phyloP scores from a whole-genome alignment of 2,329 filamentous ascomycete genomes.

The Trichoderma lentiforme region DNA sequence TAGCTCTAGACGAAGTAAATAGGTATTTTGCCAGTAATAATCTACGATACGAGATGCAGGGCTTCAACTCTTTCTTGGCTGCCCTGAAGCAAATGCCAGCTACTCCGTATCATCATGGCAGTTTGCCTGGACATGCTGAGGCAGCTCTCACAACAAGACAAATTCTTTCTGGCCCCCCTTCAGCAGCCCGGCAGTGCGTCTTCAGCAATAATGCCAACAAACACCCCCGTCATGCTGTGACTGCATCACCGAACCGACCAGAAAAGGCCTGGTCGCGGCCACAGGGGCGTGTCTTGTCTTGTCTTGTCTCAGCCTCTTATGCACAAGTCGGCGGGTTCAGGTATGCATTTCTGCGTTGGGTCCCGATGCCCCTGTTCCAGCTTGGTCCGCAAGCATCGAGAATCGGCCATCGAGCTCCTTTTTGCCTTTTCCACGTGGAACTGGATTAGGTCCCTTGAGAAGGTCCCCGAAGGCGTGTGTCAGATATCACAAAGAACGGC shows the following conservation, averaged over 20 bases:
- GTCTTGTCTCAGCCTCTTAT: constrained; percentile 5
- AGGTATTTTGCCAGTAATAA: not conserved
- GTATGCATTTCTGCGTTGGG: not conserved
- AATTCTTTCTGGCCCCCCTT: not conserved
- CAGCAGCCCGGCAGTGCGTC: not conserved
- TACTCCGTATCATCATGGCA: not conserved
- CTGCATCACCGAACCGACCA: not conserved
- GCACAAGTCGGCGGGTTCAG: not conserved
- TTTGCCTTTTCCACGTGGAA: not conserved
- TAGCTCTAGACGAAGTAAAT: not conserved
- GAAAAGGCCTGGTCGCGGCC: not conserved
- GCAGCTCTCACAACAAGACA: not conserved
- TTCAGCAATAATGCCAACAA: not conserved
- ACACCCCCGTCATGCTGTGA: not conserved
- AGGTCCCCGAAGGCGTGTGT: not conserved
- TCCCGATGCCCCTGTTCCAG: not conserved
- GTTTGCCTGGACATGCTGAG: not conserved
- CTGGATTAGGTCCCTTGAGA: not conserved
- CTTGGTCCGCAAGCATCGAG: not conserved
- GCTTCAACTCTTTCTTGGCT: not conserved
- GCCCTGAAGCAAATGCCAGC: not conserved
- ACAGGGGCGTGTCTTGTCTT: not conserved
- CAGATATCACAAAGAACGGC: not conserved
- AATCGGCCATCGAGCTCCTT: not conserved
- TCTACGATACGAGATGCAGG: not conserved